Evolutionary conservation across 805 yeast species (phyloP).

Genomic region (Starmerella khaoyaiensis): DNA sequence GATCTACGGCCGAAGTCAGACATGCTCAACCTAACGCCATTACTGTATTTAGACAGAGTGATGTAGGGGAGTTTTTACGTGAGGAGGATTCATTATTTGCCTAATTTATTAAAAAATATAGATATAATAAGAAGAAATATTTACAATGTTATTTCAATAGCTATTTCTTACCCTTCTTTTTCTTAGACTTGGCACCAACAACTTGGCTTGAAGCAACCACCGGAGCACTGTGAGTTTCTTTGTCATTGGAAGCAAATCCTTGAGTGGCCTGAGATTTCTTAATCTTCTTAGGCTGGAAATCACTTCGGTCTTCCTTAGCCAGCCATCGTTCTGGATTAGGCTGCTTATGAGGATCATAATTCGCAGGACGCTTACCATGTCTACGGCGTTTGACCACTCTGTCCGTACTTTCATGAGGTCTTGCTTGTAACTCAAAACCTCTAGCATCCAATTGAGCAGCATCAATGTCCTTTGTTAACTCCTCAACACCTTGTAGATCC

Average conservation of each 20-base stretch:
- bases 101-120: constrained; percentile 24
- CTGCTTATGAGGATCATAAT: constrained; percentile 29
- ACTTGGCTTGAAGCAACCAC: constrained; percentile 10
- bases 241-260: constrained; percentile 24
- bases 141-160: constrained; percentile 1
- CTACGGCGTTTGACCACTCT: constrained; percentile 24
- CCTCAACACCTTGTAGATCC: constrained; percentile 7
- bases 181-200: constrained; percentile 20
- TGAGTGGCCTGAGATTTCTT: constrained; percentile 38
- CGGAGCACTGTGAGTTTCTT: not conserved
- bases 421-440: too few relatives aligned
- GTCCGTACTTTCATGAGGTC: not conserved
- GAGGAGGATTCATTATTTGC: constrained; percentile 95
- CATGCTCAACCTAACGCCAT: constrained; percentile 85
- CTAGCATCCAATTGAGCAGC: constrained; percentile 10
- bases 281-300: constrained; percentile 62
- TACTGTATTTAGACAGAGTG: constrained; percentile 93
- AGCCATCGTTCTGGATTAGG: constrained; percentile 80
- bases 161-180: constrained; percentile 28
- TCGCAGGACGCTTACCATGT: constrained; percentile 31
- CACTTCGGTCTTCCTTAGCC: constrained; percentile 72
- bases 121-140: not conserved
- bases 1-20: constrained; percentile 78
- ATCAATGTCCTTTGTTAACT: constrained; percentile 21
- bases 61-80: constrained; percentile 93